A percentile compares a stretch with the other conserved stretches of the same genome.
Evolutionary conservation across 2,329 filamentous ascomycete species (phyloP).

Genomic region (Trichoderma asperellum): DNA sequence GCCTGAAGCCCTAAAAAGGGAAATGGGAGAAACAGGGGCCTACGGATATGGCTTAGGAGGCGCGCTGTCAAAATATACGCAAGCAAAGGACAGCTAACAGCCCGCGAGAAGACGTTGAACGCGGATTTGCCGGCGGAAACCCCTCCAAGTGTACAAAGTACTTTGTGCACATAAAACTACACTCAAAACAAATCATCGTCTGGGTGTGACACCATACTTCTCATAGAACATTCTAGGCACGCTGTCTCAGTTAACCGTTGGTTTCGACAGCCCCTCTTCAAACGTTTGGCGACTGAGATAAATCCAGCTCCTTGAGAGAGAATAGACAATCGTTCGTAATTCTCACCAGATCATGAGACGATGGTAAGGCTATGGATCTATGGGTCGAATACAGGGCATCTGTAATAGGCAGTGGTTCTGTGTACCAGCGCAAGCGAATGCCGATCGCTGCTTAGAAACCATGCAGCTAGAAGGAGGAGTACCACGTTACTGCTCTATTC

Average conservation of each 20-base stretch:
- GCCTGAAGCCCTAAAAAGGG: neutral
- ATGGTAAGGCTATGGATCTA: neutral
- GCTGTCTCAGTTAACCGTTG: neutral
- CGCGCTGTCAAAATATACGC: neutral
- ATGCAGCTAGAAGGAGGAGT: neutral
- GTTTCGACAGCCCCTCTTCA: neutral
- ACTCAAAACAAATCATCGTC: neutral
- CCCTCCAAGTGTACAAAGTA: neutral
- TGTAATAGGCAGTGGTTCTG: neutral
- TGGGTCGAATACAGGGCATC: neutral
- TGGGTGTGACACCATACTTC: neutral
- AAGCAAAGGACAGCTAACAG: slow-evolving; percentile 10
- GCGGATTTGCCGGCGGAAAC: neutral
- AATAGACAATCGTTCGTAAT: neutral
- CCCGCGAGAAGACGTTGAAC: neutral
- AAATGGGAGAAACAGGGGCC: neutral
- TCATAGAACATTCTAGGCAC: neutral
- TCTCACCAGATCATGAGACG: neutral
- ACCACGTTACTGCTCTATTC: neutral
- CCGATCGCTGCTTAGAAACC: neutral
- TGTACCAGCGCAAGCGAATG: neutral
- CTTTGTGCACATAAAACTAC: neutral
- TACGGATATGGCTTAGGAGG: neutral
- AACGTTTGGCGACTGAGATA: slow-evolving; percentile 12
- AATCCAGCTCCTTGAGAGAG: neutral